Percentiles rank a stretch among this genome's conserved stretches.
These are phyloP conservation scores for Bocquillonia castaneifolia DNA, from an alignment of 441 rosid genomes.

Conservation along the genomic window DNA sequence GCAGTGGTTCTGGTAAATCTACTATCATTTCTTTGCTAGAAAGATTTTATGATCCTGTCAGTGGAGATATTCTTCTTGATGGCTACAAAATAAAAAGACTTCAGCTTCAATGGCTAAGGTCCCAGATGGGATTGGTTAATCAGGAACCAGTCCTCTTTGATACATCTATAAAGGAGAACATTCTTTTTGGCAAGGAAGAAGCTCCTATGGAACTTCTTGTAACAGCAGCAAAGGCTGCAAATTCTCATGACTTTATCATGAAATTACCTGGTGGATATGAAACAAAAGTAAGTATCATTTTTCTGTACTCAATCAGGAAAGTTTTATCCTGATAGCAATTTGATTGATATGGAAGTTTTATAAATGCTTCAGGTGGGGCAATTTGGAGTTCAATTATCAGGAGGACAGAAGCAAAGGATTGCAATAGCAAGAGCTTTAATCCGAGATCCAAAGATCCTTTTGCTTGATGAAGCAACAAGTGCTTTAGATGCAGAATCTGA, in stretches of 20 bases:
- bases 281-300: constrained; percentile 42
- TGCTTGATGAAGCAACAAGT: constrained; percentile 67
- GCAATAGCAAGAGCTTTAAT: constrained; percentile 62
- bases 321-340: neutral
- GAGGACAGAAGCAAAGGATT: constrained; percentile 64
- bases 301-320: neutral
- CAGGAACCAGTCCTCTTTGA: constrained; percentile 65
- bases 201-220: constrained; percentile 44
- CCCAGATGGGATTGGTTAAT: constrained; percentile 59
- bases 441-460: constrained; percentile 54
- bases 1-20: constrained; percentile 65
- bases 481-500: constrained; percentile 60
- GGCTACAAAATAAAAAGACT: constrained; percentile 47
- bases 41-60: constrained; percentile 52
- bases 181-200: constrained; percentile 54
- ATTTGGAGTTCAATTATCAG: constrained; percentile 56
- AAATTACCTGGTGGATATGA: constrained; percentile 59
- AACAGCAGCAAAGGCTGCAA: constrained; percentile 47
- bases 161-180: constrained; percentile 52
- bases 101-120: constrained; percentile 58
- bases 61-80: constrained; percentile 46
- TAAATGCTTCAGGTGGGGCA: constrained; percentile 47
- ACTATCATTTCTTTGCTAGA: constrained; percentile 49
- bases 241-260: constrained; percentile 57
- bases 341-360: constrained; percentile 13